These are phyloP conservation scores for Lactarius indigo DNA, from an alignment of 768 basidiomycete species.

Conservation along the genomic window DNA sequence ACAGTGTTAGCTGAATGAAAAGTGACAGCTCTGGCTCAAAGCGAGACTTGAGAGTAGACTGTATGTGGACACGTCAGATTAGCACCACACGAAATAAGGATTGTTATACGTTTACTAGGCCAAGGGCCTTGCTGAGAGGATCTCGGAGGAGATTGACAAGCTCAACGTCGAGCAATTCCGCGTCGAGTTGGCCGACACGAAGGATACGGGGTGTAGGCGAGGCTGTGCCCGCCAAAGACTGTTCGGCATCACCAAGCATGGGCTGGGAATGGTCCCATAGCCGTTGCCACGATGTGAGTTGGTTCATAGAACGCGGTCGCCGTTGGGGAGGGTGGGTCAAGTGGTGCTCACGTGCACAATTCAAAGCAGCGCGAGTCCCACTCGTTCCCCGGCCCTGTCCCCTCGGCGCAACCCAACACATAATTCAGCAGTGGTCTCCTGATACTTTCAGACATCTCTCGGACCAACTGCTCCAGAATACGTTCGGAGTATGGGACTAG, in stretches of 20 bases:
- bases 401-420: neutral
- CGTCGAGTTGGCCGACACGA: slow-evolving; percentile 89
- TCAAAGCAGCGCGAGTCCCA: neutral
- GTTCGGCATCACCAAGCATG: slow-evolving; percentile 45
- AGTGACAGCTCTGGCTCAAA: slow-evolving; percentile 75
- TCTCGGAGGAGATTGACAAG: slow-evolving; percentile 77
- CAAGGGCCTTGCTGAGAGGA: slow-evolving; percentile 72
- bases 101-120: slow-evolving; percentile 57
- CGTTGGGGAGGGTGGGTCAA: neutral
- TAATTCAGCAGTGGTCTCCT: neutral
- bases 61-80: slow-evolving; percentile 19
- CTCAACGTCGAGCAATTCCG: slow-evolving; percentile 86
- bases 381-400: neutral
- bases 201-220: slow-evolving; percentile 40
- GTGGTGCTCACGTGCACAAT: neutral
- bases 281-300: slow-evolving; percentile 46
- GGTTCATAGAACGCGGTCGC: slow-evolving; percentile 16
- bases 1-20: slow-evolving; percentile 65
- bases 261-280: slow-evolving; percentile 64
- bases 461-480: neutral
- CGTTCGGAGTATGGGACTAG: neutral
- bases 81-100: neutral
- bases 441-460: neutral
- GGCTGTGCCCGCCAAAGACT: slow-evolving; percentile 34
- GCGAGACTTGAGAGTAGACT: slow-evolving; percentile 56